These are phyloP conservation scores for Colletotrichum zoysiae DNA, from an alignment of 2,329 filamentous ascomycete species.

Conservation along the genomic window DNA sequence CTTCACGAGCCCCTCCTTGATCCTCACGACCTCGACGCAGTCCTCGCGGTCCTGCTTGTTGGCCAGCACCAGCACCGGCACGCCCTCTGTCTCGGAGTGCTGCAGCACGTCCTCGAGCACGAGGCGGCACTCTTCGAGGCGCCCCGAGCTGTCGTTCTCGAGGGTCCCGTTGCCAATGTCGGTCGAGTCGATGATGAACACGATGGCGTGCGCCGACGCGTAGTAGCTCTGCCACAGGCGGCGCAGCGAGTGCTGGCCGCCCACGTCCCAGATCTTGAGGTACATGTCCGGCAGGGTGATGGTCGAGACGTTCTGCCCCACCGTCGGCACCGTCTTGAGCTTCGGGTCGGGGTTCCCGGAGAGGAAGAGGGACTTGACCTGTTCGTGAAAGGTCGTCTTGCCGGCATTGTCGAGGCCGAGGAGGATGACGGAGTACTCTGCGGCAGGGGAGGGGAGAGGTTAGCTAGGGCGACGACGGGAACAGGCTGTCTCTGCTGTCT, in stretches of 20 bases:
- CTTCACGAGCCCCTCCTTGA: slow-evolving; percentile 96
- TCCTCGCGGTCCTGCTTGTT: slow-evolving; percentile 99
- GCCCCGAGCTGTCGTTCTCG: slow-evolving; percentile 60
- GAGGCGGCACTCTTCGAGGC: slow-evolving; percentile 88
- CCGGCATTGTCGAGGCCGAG: slow-evolving; percentile 98
- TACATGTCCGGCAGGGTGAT: slow-evolving; percentile 95
- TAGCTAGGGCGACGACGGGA: slow-evolving; percentile 8
- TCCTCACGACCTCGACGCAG: slow-evolving; percentile 95
- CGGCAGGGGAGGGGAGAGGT: slow-evolving; percentile 33
- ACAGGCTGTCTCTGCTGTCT: slow-evolving; percentile 1
- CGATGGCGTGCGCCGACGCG: slow-evolving; percentile 91
- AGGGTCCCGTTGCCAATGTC: slow-evolving; percentile 90
- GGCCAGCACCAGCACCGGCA: slow-evolving; percentile 90
- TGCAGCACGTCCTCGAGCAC: slow-evolving; percentile 92
- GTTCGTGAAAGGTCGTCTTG: slow-evolving; percentile 97
- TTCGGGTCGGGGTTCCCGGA: slow-evolving; percentile 72
- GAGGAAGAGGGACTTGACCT: slow-evolving; percentile 90
- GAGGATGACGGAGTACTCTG: slow-evolving; percentile 97
- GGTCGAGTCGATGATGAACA: slow-evolving; percentile 96
- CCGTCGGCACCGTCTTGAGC: slow-evolving; percentile 92
- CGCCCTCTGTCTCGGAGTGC: slow-evolving; percentile 88
- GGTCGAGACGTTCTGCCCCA: slow-evolving; percentile 96
- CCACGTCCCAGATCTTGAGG: slow-evolving; percentile 98
- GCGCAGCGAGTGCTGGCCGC: slow-evolving; percentile 89
- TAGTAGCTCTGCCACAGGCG: slow-evolving; percentile 98